Evolutionary conservation across 2,329 filamentous ascomycete genomes (phyloP).

Genomic region (Cryoendolithus antarcticus): DNA sequence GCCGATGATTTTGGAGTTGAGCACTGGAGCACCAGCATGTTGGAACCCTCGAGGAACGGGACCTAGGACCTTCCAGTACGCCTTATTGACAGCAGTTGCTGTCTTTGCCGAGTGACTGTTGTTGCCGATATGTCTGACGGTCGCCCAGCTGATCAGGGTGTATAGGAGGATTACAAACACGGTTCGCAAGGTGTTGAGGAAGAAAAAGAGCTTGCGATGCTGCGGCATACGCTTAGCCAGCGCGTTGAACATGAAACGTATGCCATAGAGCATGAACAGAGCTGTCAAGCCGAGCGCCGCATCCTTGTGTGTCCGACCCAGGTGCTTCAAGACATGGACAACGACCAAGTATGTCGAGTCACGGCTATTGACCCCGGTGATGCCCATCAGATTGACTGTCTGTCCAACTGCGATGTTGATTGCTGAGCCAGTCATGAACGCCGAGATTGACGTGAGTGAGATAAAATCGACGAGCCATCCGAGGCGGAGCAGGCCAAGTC

Average conservation of each 20-base stretch:
- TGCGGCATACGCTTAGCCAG: conserved; percentile 57
- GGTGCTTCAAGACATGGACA: conserved; percentile 66
- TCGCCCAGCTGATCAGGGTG: conserved; percentile 77
- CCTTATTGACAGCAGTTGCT: conserved; percentile 9
- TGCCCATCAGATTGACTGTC: conserved; percentile 68
- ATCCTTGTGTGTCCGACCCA: conserved; percentile 56
- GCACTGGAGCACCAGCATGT: conserved; percentile 59
- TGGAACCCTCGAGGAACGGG: conserved; percentile 76
- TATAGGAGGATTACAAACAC: conserved; percentile 86
- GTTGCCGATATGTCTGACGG: conserved; percentile 50
- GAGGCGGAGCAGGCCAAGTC: conserved; percentile 63
- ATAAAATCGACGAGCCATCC: conserved; percentile 93
- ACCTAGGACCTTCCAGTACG: conserved; percentile 59
- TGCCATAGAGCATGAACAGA: conserved; percentile 61
- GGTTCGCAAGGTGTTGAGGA: conserved; percentile 77
- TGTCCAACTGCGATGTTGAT: conserved; percentile 84
- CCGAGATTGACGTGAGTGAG: conserved; percentile 75
- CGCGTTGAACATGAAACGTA: conserved; percentile 53
- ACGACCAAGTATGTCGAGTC: conserved; percentile 70
- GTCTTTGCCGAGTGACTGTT: conserved; percentile 8
- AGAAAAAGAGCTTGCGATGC: conserved; percentile 69
- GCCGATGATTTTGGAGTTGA: conserved; percentile 54
- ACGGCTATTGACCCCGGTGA: conserved; percentile 58
- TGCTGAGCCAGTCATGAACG: conserved; percentile 93
- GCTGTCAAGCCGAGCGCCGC: conserved; percentile 78